Conservation (phyloP, 2,329 filamentous ascomycete species). For the Teratosphaeria viscida region DNA sequence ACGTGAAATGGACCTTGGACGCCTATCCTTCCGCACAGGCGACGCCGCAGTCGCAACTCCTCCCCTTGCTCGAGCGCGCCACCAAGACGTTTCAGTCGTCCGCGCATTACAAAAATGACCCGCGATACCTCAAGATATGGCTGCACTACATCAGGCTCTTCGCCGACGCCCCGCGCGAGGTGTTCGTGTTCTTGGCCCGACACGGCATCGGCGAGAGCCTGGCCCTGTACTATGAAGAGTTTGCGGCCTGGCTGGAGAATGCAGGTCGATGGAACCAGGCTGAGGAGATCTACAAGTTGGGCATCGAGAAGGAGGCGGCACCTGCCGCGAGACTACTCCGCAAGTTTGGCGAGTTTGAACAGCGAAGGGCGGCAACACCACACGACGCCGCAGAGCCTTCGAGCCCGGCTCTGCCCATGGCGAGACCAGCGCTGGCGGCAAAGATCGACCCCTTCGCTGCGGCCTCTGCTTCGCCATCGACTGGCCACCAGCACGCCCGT, state of each 20-base stretch:
- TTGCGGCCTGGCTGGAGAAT: constrained; percentile 82
- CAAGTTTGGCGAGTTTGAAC: constrained; percentile 88
- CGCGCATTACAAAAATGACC: constrained; percentile 75
- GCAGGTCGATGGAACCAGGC: constrained; percentile 79
- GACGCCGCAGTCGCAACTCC: constrained; percentile 80
- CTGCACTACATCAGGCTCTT: constrained; percentile 89
- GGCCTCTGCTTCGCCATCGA: constrained; percentile 41
- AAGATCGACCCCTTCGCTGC: constrained; percentile 72
- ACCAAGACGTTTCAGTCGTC: constrained; percentile 83
- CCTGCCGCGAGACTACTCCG: constrained; percentile 71
- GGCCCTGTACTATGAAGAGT: constrained; percentile 94
- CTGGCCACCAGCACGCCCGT: constrained; percentile 53
- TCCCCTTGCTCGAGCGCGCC: constrained; percentile 79
- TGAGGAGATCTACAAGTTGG: constrained; percentile 84
- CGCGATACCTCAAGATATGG: constrained; percentile 87
- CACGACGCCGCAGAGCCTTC: constrained; percentile 56
- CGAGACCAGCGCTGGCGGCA: constrained; percentile 71
- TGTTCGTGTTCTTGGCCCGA: constrained; percentile 80
- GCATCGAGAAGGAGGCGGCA: constrained; percentile 77
- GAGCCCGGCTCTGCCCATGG: constrained; percentile 75
- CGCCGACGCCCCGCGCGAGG: constrained; percentile 84
- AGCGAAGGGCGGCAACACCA: constrained; percentile 59
- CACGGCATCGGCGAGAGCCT: constrained; percentile 79
- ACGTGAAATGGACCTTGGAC: constrained; percentile 93
- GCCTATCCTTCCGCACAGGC: constrained; percentile 91